These are phyloP conservation scores for Nadsonia fulvescens DNA, from an alignment of 805 yeast species.

Conservation along the genomic window DNA sequence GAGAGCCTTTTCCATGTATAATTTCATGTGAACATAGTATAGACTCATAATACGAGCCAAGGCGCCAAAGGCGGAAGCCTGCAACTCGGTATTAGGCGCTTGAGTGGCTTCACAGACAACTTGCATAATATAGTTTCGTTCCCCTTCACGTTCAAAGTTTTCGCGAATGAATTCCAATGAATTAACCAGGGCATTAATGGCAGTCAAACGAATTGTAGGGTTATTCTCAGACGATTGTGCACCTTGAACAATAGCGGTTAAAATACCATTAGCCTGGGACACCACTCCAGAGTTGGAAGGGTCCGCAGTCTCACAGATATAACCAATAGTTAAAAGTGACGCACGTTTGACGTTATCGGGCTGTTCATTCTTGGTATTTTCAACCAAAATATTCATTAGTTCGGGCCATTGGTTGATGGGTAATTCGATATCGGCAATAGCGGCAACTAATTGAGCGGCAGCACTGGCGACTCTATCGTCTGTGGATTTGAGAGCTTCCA, in stretches of 20 bases:
- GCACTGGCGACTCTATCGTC: constrained; percentile 69
- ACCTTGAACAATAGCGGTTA: constrained; percentile 93
- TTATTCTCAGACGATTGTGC: constrained; percentile 73
- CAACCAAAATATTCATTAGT: constrained; percentile 65
- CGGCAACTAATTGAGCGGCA: constrained; percentile 87
- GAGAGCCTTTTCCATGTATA: constrained; percentile 94
- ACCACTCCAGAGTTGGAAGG: constrained; percentile 61
- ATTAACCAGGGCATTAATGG: constrained; percentile 78
- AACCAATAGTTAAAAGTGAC: constrained; percentile 77
- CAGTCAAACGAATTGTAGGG: constrained; percentile 63
- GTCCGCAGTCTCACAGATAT: constrained; percentile 88
- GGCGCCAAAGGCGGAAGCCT: constrained; percentile 92
- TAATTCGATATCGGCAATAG: constrained; percentile 89
- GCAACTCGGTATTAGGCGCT: constrained; percentile 60
- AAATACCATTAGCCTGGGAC: constrained; percentile 75
- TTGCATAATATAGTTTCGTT: constrained; percentile 93
- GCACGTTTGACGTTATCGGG: constrained; percentile 72
- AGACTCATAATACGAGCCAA: constrained; percentile 79
- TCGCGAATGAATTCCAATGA: constrained; percentile 76
- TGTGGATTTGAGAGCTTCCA: constrained; percentile 44
- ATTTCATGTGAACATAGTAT: constrained; percentile 77
- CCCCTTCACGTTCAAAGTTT: constrained; percentile 86
- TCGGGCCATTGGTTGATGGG: constrained; percentile 82
- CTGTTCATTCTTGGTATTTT: constrained; percentile 64
- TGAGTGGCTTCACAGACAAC: constrained; percentile 99